phyloP scores from a whole-genome alignment of 345 rosid genomes.

The Eucalyptus rudis region DNA sequence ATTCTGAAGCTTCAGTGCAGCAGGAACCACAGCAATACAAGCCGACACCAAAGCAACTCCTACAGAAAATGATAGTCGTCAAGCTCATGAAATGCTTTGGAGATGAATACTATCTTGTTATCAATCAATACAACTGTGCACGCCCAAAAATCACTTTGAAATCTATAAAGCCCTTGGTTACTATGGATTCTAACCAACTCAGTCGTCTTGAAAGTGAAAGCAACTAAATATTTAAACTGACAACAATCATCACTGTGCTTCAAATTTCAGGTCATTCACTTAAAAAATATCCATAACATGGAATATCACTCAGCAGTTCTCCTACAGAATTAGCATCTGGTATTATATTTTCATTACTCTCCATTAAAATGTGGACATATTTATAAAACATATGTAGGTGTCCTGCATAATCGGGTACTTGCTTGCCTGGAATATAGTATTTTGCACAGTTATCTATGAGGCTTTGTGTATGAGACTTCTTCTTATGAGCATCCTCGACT shows the following conservation, averaged over 20 bases:
- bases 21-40: slow-evolving; percentile 39
- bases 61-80: slow-evolving; percentile 3
- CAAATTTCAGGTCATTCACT: background rate
- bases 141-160: background rate
- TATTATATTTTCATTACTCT: background rate
- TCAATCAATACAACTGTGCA: background rate
- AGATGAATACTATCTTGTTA: background rate
- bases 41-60: slow-evolving; percentile 47
- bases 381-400: background rate
- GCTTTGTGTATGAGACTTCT: slow-evolving; percentile 56
- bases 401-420: background rate
- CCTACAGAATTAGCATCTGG: background rate
- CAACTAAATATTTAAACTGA: background rate
- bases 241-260: background rate
- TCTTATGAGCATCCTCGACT: slow-evolving; percentile 82
- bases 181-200: background rate
- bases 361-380: background rate
- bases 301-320: background rate
- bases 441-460: slow-evolving; percentile 50
- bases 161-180: background rate
- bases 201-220: background rate
- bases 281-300: background rate
- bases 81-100: background rate
- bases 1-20: slow-evolving; percentile 25
- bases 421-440: slow-evolving; percentile 87